Conservation (phyloP, 2,329 filamentous ascomycete species). For the Diaporthe longicolla region DNA sequence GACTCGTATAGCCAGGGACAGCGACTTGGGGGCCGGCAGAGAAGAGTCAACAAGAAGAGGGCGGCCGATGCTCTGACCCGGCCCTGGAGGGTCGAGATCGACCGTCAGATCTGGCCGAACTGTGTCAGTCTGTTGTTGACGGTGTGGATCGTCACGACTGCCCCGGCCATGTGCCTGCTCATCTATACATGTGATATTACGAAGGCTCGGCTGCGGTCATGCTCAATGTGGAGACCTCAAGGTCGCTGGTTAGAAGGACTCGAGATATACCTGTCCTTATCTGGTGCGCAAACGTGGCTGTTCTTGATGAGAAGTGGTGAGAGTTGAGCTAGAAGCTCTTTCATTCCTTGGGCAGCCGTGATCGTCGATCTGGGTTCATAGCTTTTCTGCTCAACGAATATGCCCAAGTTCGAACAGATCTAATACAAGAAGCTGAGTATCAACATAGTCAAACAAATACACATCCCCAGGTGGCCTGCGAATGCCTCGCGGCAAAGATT, state of each 20-base stretch:
- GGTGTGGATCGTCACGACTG: neutral
- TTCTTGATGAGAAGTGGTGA: neutral
- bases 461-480: constrained; percentile 9
- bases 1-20: constrained; percentile 15
- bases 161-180: neutral
- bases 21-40: neutral
- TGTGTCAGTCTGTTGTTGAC: neutral
- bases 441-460: constrained; percentile 15
- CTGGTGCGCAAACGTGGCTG: neutral
- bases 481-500: constrained; percentile 39
- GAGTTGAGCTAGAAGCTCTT: neutral
- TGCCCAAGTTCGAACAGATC: neutral
- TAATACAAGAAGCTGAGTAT: constrained; percentile 3
- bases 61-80: neutral
- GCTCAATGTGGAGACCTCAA: neutral
- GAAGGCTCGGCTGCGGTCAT: neutral
- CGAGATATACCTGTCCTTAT: neutral
- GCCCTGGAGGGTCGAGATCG: constrained; percentile 22
- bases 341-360: neutral
- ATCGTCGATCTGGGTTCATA: neutral
- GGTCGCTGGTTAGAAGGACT: neutral
- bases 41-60: neutral
- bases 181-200: neutral
- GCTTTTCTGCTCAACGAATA: neutral
- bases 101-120: constrained; percentile 18